Conservation (phyloP, 1,284 basidiomycete genomes). For the Neonothopanus nambi region DNA sequence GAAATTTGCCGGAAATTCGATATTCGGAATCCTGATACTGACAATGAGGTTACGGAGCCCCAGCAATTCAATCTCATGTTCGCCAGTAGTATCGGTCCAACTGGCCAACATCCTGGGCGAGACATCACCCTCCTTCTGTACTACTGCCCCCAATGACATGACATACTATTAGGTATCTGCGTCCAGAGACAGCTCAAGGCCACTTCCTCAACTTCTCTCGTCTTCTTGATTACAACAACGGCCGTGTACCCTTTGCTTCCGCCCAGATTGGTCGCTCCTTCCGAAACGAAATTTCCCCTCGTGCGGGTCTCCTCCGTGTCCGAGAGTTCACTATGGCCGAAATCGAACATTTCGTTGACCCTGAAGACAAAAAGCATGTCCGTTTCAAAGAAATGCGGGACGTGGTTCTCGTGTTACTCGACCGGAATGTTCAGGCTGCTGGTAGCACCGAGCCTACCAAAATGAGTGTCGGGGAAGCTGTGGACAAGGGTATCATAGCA, state of each 20-base stretch:
- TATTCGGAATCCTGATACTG: slow-evolving; percentile 90
- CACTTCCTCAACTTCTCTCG: slow-evolving; percentile 99
- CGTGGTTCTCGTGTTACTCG: slow-evolving; percentile 76
- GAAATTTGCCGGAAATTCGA: slow-evolving; percentile 83
- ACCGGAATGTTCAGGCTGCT: slow-evolving; percentile 79
- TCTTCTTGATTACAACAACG: slow-evolving; percentile 98
- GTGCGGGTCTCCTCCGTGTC: slow-evolving; percentile 93
- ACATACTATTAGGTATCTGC: slow-evolving; percentile 69
- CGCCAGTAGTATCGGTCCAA: slow-evolving; percentile 94
- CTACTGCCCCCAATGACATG: not conserved
- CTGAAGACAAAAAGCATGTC: slow-evolving; percentile 86
- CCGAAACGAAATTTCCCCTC: slow-evolving; percentile 98
- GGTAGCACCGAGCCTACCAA: slow-evolving; percentile 70
- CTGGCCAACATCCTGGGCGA: slow-evolving; percentile 94
- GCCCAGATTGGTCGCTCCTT: slow-evolving; percentile 97
- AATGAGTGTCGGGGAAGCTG: slow-evolving; percentile 89
- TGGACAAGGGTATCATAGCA: slow-evolving; percentile 84
- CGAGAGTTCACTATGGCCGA: slow-evolving; percentile 99
- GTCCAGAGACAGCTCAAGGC: slow-evolving; percentile 98
- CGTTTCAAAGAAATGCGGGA: slow-evolving; percentile 84
- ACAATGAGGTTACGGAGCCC: slow-evolving; percentile 90
- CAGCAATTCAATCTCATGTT: slow-evolving; percentile 99
- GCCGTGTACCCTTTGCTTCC: slow-evolving; percentile 93
- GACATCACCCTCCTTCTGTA: slow-evolving; percentile 17
- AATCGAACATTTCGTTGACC: slow-evolving; percentile 99